Evolutionary conservation across 2,329 filamentous ascomycete species (phyloP).

Genomic region (Paracoccidioides brasiliensis): DNA sequence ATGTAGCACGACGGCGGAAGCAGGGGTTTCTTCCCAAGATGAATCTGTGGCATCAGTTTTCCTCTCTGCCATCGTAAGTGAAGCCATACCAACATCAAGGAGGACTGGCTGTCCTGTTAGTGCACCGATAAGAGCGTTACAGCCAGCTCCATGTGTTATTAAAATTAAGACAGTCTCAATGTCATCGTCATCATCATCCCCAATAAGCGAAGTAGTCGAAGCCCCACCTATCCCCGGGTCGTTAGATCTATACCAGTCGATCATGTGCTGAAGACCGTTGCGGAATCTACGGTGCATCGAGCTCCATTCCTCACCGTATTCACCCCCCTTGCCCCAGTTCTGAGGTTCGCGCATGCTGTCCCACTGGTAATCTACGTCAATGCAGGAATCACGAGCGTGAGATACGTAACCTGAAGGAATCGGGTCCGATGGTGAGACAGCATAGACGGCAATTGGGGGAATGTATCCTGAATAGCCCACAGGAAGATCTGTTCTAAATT

Average conservation of each 20-base stretch:
- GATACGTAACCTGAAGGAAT: slow-evolving; percentile 82
- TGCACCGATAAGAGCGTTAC: slow-evolving; percentile 86
- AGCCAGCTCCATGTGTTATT: slow-evolving; percentile 88
- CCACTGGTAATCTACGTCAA: slow-evolving; percentile 88
- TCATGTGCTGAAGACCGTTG: slow-evolving; percentile 60
- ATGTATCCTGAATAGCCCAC: slow-evolving; percentile 44
- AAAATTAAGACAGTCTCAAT: slow-evolving; percentile 70
- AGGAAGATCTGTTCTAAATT: slow-evolving; percentile 21
- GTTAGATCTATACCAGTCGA: slow-evolving; percentile 65
- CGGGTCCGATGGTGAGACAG: slow-evolving; percentile 62
- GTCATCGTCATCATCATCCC: slow-evolving; percentile 44
- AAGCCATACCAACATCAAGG: slow-evolving; percentile 79
- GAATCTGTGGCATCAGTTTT: slow-evolving; percentile 25
- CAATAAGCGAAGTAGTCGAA: slow-evolving; percentile 1
- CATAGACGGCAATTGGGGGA: slow-evolving; percentile 68
- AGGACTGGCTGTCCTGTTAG: slow-evolving; percentile 84
- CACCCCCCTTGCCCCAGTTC: slow-evolving; percentile 76
- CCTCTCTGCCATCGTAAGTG: slow-evolving; percentile 73
- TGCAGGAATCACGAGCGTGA: slow-evolving; percentile 77
- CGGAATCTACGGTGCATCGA: slow-evolving; percentile 87
- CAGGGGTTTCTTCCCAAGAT: background rate
- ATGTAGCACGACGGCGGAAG: background rate
- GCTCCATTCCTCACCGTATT: slow-evolving; percentile 88
- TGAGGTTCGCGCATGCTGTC: slow-evolving; percentile 72
- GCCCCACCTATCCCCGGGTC: slow-evolving; percentile 12